Percentiles rank a stretch among this genome's conserved stretches.
Evolutionary conservation across 2,329 filamentous ascomycete species (phyloP).

Genomic region (Alternaria novae-zelandiae): DNA sequence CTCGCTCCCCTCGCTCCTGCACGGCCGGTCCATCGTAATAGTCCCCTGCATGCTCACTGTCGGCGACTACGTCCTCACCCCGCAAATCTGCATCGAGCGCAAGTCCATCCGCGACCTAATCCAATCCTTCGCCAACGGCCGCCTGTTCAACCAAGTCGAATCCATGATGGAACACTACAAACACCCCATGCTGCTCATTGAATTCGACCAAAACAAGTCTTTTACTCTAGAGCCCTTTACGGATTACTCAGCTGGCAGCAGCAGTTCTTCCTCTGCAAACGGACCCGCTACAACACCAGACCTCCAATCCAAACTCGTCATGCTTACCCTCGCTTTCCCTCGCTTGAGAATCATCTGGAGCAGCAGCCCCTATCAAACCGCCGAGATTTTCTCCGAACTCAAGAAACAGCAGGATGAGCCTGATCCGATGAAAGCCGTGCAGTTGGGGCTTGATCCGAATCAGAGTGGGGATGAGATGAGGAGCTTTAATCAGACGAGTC

Average conservation of each 20-base stretch:
- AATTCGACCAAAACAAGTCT: constrained; percentile 96
- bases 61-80: constrained; percentile 92
- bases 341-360: constrained; percentile 86
- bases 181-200: constrained; percentile 87
- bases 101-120: constrained; percentile 93
- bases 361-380: constrained; percentile 92
- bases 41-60: constrained; percentile 96
- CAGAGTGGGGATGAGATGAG: constrained; percentile 63
- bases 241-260: constrained; percentile 45
- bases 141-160: constrained; percentile 90
- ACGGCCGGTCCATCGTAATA: constrained; percentile 85
- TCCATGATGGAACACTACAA: constrained; percentile 95
- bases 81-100: constrained; percentile 89
- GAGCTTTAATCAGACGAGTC: constrained; percentile 81
- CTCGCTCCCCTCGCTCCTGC: constrained; percentile 85
- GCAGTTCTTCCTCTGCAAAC: neutral
- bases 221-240: constrained; percentile 79
- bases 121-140: constrained; percentile 87
- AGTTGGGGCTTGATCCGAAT: constrained; percentile 74
- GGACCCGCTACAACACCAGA: constrained; percentile 71
- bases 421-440: constrained; percentile 85
- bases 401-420: constrained; percentile 91
- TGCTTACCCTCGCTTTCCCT: constrained; percentile 91
- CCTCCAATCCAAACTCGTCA: constrained; percentile 87
- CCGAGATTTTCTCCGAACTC: constrained; percentile 92